Conservation (phyloP, 805 yeast species). For the Candida saitoana region DNA sequence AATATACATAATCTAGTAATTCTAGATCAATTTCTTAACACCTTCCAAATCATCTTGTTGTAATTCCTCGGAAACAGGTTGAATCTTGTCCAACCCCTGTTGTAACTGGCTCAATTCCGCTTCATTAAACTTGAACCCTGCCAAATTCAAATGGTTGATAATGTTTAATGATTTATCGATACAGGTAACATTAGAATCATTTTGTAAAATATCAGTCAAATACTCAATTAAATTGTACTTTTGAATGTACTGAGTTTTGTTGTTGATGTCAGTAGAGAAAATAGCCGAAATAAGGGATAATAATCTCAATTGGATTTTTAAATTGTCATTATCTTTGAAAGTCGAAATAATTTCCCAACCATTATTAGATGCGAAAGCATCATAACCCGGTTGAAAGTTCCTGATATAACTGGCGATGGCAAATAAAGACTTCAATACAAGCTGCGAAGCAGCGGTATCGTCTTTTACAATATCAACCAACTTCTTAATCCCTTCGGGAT, state of each 20-base stretch:
- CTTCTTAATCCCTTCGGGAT: slow-evolving; percentile 43
- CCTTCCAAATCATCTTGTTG: slow-evolving; percentile 51
- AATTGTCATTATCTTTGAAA: slow-evolving; percentile 18
- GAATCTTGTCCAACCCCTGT: slow-evolving; percentile 34
- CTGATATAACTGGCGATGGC: slow-evolving; percentile 73
- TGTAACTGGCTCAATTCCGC: slow-evolving; percentile 38
- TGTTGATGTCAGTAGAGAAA: slow-evolving; percentile 47
- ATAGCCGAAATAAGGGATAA: slow-evolving; percentile 59
- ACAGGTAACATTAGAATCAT: slow-evolving; percentile 43
- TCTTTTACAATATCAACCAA: slow-evolving; percentile 42
- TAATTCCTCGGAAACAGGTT: slow-evolving; percentile 43
- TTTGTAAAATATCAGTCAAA: slow-evolving; percentile 27
- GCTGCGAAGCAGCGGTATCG: slow-evolving; percentile 18
- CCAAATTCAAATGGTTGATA: slow-evolving; percentile 41
- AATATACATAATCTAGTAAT: not conserved
- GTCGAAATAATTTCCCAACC: slow-evolving; percentile 61
- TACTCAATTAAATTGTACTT: slow-evolving; percentile 28
- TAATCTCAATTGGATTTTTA: slow-evolving; percentile 48
- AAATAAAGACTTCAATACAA: slow-evolving; percentile 63
- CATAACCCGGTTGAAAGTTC: slow-evolving; percentile 57
- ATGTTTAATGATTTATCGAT: slow-evolving; percentile 56
- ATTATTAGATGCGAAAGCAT: slow-evolving; percentile 46
- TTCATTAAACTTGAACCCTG: slow-evolving; percentile 42
- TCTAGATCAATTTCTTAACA: slow-evolving; percentile 42
- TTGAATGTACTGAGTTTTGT: slow-evolving; percentile 36